Evolutionary conservation across 306 rosid species (phyloP), one percentile per base, ranked within the genome.

Genomic region (Gastrolobium bilobum): DNA sequence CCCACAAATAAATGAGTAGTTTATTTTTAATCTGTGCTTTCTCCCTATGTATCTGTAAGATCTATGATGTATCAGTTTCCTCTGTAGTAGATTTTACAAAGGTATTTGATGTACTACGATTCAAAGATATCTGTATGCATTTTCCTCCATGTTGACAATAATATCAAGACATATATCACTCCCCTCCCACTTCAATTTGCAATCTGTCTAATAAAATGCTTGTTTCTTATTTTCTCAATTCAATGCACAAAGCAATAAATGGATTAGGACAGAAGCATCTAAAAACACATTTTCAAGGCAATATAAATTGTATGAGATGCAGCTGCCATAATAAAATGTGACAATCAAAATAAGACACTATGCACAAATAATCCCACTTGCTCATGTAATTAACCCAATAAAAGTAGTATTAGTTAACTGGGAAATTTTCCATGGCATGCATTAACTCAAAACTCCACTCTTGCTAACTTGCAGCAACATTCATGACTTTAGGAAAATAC

Each of bases 51-150:
- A 59, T 60, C 13, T 51, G 33, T 63, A 69, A 68, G 43, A 39
- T 42, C 58, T 66, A 62, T 67, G 48, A 78, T 79, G 68, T 70
- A 48, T 48, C 48, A 34, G 77, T 56, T 65, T 70, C 62, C 58
- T 53, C 48, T 68, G 4, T 61, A 14, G 44, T 57, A 20, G 37
- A 57, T 31, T 63, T 56, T 48, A 3, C 1, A 40, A 48, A 8
- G 53, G 74, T 40, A 53, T 77, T 43, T 33, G 69, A 72, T 78
- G 77, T 66, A 30, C 51, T 66, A 30, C 53, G 51, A 50, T 11
- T 44, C 42, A 2, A 30, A 66, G 6, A 47, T 44, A 61, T 44
- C 56, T 70, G 2, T 53, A 35, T 11, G 42, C 52, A 14, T 50
- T 52, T 50, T 10, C 20, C 2, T 29, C 4, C 37, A 37, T 54